Evolutionary conservation across 2,329 filamentous ascomycete genomes (phyloP), one percentile per base, ranked within the genome.

Genomic region (Arthrobotrys sinensis): DNA sequence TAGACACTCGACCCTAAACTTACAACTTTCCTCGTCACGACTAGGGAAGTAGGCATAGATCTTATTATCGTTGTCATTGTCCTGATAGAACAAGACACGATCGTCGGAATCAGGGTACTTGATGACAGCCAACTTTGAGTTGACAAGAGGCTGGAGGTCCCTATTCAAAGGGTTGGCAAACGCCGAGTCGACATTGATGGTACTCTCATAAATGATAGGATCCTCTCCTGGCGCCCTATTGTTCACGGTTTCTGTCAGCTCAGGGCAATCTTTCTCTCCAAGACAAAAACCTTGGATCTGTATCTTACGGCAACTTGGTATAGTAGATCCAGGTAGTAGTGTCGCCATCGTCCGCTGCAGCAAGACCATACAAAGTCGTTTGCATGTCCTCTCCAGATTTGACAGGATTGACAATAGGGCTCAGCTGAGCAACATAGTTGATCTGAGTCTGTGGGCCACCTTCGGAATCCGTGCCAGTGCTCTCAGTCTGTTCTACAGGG

Each of bases 401-500:
- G 7, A 62, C 55, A 1, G 55, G 55, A n/a, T 62, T 62, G 19
- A 62, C 55, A 21, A 62, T 45, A 2, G 55, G 55, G 19, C 55
- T 62, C 55, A 62, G n/a, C 19, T 62, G 55, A 21, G 55, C 55
- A 12, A 62, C 32, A 28, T 62, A 62, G 4, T 62, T 62, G 21
- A 52, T 3, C 21, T 14, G 21, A 21, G 48, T 11, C 2, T 10
- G 14, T 4, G 55, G 12, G 7, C 6, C 16, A 40, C 10, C n/a
- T n/a, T 19, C n/a, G n/a, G 48, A 55, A 55, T 45, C 55, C 3
- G 36, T 7, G 19, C 16, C 16, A 28, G 11, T 1, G 3, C 19
- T 28, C 5, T 34, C 55, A 4, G 24, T n/a, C 3, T 43, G 21
- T 4, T 62, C 55, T 14, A 24, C 16, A 7, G 36, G 24, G 6